These are phyloP conservation scores for Stemphylium lycopersici DNA, from an alignment of 2,329 filamentous ascomycete species.

Conservation along the genomic window DNA sequence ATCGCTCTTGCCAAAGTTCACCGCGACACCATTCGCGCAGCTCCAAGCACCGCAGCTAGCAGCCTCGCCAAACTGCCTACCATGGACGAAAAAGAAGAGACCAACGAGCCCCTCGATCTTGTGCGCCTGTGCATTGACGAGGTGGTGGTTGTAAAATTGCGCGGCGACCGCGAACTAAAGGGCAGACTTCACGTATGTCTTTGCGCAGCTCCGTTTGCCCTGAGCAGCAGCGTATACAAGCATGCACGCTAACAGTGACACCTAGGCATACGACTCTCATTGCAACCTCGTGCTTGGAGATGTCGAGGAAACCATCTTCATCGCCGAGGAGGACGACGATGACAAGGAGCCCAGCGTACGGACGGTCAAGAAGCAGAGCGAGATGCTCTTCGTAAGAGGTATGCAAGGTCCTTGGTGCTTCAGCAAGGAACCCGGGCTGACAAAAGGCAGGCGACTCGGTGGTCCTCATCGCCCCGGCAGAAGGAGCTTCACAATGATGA, in stretches of 20 bases:
- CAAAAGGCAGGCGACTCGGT: slow-evolving; percentile 54
- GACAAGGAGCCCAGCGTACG: slow-evolving; percentile 63
- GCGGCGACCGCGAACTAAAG: slow-evolving; percentile 93
- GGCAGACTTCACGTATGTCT: slow-evolving; percentile 82
- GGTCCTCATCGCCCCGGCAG: slow-evolving; percentile 55
- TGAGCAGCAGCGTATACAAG: neutral
- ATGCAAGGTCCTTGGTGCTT: slow-evolving; percentile 16
- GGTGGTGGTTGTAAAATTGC: slow-evolving; percentile 94
- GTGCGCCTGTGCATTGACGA: slow-evolving; percentile 95
- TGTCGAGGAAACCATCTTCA: slow-evolving; percentile 95
- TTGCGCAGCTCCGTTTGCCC: slow-evolving; percentile 1
- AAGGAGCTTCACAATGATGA: slow-evolving; percentile 37
- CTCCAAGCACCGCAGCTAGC: slow-evolving; percentile 14
- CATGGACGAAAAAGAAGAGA: slow-evolving; percentile 86
- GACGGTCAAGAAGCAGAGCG: slow-evolving; percentile 95
- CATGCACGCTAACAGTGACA: slow-evolving; percentile 13
- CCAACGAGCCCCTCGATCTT: slow-evolving; percentile 90
- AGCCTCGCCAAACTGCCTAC: slow-evolving; percentile 25
- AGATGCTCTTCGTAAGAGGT: slow-evolving; percentile 99
- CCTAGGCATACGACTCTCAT: slow-evolving; percentile 94
- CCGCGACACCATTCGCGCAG: slow-evolving; percentile 13
- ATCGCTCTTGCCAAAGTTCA: slow-evolving; percentile 26
- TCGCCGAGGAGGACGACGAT: slow-evolving; percentile 86
- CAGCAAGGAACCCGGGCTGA: slow-evolving; percentile 1
- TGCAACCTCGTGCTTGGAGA: slow-evolving; percentile 97